phyloP scores from a whole-genome alignment of 2,329 filamentous ascomycete genomes.

The Microthyrium microscopicum region DNA sequence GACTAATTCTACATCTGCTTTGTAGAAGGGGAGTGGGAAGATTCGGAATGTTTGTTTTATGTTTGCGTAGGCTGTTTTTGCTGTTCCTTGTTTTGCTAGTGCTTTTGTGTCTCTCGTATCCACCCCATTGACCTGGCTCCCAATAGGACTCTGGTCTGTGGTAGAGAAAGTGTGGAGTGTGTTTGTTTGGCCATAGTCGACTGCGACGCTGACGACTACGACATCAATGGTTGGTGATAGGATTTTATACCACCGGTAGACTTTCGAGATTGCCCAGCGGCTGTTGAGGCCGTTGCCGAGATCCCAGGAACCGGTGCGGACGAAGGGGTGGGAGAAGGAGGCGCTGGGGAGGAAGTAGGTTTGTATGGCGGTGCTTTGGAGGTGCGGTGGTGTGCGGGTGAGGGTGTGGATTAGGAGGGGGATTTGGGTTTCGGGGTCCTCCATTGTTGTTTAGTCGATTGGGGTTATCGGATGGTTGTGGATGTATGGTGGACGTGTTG shows the following conservation, averaged over 20 bases:
- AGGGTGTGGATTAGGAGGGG: constrained; percentile 48
- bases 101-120: constrained; percentile 48
- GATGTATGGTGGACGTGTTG: no score
- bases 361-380: constrained; percentile 49
- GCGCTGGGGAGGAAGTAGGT: constrained; percentile 59
- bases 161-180: constrained; percentile 10
- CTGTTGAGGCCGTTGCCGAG: constrained; percentile 31
- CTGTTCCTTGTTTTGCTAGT: no score
- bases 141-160: not conserved
- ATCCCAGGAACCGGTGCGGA: constrained; percentile 41
- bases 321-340: constrained; percentile 64
- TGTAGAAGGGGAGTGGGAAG: constrained; percentile 57
- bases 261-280: constrained; percentile 46
- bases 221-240: constrained; percentile 59
- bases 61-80: constrained; percentile 62
- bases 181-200: no score
- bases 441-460: no score
- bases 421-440: no score
- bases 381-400: constrained; percentile 46
- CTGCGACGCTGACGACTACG: constrained; percentile 44
- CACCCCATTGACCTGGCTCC: constrained; percentile 23
- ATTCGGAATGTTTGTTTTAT: constrained; percentile 61
- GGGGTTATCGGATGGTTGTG: no score
- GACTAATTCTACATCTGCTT: constrained; percentile 48
- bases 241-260: constrained; percentile 49